Percentiles rank a stretch among this genome's conserved stretches.
Conservation (phyloP, 106 monocot species). For the Acorus gramineus region DNA sequence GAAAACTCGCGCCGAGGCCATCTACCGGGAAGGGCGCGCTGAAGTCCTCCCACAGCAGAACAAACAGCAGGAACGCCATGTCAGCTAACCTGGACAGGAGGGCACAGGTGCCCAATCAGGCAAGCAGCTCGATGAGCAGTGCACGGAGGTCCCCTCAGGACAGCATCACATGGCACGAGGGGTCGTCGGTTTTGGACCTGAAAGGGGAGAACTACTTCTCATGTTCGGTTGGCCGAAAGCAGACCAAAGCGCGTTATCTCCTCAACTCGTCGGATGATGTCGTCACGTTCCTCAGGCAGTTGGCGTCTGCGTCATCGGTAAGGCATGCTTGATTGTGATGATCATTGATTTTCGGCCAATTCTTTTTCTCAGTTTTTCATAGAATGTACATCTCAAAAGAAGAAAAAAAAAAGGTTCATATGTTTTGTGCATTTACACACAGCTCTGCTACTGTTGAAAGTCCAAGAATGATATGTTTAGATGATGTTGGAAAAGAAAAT, state of each 20-base stretch:
- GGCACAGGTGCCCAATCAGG: too few species aligned
- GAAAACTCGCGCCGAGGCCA: constrained; percentile 25
- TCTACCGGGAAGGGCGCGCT: constrained; percentile 9
- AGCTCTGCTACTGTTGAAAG: too few species aligned
- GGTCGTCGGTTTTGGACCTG: constrained; percentile 9
- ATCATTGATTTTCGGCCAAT: too few species aligned
- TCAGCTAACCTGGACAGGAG: background rate
- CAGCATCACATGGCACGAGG: constrained; percentile 3
- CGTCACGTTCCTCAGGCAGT: constrained; percentile 1
- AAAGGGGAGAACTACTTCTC: constrained; percentile 17
- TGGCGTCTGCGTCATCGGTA: background rate
- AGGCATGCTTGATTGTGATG: too few species aligned
- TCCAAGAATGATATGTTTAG: too few species aligned
- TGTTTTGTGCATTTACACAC: too few species aligned
- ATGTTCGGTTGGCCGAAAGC: constrained; percentile 11
- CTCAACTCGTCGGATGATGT: constrained; percentile 8
- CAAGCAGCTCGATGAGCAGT: too few species aligned
- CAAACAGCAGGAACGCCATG: background rate
- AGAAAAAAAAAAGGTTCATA: too few species aligned
- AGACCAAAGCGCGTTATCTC: constrained; percentile 5
- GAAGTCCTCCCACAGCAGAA: background rate
- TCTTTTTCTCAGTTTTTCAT: too few species aligned
- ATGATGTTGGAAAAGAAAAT: too few species aligned
- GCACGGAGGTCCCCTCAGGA: background rate
- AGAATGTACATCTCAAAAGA: too few species aligned